These are phyloP conservation scores for Botrytis porri DNA, from an alignment of 2,329 filamentous ascomycete species.

Conservation along the genomic window DNA sequence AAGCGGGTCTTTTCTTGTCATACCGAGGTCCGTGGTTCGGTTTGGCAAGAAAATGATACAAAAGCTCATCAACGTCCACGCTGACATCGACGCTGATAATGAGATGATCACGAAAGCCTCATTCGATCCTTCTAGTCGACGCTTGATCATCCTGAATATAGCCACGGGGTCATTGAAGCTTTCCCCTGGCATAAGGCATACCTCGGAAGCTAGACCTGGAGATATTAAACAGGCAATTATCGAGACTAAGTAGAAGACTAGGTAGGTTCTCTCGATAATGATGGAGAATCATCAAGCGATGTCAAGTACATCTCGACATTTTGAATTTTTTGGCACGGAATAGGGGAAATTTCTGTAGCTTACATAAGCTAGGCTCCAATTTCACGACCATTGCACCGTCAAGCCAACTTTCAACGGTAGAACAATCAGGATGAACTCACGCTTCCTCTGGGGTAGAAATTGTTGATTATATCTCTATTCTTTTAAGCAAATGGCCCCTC, in stretches of 20 bases:
- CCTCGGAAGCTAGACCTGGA: too few relatives aligned
- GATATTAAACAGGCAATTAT: not conserved
- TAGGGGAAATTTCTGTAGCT: not conserved
- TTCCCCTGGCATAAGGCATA: not conserved
- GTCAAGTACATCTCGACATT: too few relatives aligned
- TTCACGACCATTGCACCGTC: not conserved
- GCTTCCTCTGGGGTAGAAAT: rapidly evolving
- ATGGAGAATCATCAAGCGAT: not conserved
- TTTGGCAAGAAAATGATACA: not conserved
- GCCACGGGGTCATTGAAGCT: not conserved
- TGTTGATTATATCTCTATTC: not conserved
- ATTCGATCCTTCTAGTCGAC: not conserved
- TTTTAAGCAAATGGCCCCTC: not conserved
- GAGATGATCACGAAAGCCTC: not conserved
- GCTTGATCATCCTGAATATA: not conserved
- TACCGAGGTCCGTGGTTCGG: not conserved
- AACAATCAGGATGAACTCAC: not conserved
- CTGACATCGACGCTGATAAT: not conserved
- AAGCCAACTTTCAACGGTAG: not conserved
- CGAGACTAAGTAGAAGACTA: not conserved
- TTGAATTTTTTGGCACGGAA: not conserved
- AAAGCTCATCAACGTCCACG: too few relatives aligned
- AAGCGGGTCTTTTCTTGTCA: constrained; percentile 2
- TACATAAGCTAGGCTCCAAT: not conserved
- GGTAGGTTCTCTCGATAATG: too few relatives aligned